Conservation (phyloP, 208 protist species). For the Trypanosoma grayi region DNA sequence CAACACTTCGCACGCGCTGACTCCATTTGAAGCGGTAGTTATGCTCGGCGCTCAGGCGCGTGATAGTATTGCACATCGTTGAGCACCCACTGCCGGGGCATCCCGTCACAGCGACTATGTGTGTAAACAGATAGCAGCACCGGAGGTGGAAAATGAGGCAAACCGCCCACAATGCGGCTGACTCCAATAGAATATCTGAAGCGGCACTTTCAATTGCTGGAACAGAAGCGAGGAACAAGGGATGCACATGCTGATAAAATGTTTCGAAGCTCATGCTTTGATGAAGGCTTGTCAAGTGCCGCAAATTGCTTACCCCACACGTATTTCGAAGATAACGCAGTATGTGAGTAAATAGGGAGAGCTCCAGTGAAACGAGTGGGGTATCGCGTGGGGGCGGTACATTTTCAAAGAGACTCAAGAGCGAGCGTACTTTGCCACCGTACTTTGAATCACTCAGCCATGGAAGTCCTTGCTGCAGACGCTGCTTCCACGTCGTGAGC, state of each 20-base stretch:
- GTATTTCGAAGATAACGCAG: slow-evolving; percentile 23
- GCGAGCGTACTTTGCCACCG: slow-evolving; percentile 25
- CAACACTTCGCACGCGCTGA: slow-evolving; percentile 20
- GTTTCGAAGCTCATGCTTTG: slow-evolving; percentile 26
- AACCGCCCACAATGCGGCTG: slow-evolving; percentile 33
- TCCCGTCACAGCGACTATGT: slow-evolving; percentile 25
- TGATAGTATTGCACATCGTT: slow-evolving; percentile 27
- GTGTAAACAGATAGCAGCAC: slow-evolving; percentile 27
- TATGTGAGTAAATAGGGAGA: slow-evolving; percentile 33
- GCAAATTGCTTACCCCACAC: not conserved
- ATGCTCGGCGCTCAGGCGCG: not conserved
- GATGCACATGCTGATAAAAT: slow-evolving; percentile 34
- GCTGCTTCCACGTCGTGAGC: slow-evolving; percentile 43
- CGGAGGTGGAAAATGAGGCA: slow-evolving; percentile 54
- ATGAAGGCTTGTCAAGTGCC: slow-evolving; percentile 14
- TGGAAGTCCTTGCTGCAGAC: slow-evolving; percentile 29
- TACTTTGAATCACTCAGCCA: slow-evolving; percentile 35
- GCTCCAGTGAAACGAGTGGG: slow-evolving; percentile 41
- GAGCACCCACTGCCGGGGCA: slow-evolving; percentile 31
- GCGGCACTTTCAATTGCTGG: slow-evolving; percentile 3
- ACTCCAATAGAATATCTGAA: slow-evolving; percentile 22
- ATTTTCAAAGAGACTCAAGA: slow-evolving; percentile 34
- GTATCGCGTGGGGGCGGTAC: slow-evolving; percentile 1
- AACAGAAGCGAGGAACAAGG: slow-evolving; percentile 24
- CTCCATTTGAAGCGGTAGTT: slow-evolving; percentile 13